phyloP scores from a whole-genome alignment of 2,329 filamentous ascomycete genomes.

The Colletotrichum sidae region DNA sequence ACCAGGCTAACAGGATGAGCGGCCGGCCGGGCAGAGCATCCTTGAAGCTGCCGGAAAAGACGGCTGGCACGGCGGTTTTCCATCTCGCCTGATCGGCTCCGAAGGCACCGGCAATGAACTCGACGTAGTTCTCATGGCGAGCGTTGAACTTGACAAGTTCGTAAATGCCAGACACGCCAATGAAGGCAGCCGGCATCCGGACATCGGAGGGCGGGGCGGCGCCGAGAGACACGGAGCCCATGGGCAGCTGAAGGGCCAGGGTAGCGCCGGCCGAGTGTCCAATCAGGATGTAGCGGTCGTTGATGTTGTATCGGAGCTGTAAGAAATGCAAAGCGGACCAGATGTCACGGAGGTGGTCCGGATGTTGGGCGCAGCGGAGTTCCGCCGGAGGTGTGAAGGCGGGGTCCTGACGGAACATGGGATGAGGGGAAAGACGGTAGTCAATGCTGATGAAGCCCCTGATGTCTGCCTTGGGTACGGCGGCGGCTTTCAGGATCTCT shows the following conservation, averaged over 20 bases:
- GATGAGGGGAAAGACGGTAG: slow-evolving; percentile 69
- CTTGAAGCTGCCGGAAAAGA: slow-evolving; percentile 54
- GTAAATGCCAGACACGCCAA: slow-evolving; percentile 76
- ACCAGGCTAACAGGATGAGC: slow-evolving; percentile 57
- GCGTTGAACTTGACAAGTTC: slow-evolving; percentile 67
- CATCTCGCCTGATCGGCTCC: slow-evolving; percentile 63
- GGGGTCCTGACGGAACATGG: slow-evolving; percentile 54
- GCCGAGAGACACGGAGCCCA: slow-evolving; percentile 51
- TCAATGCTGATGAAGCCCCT: slow-evolving; percentile 73
- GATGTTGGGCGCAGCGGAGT: slow-evolving; percentile 63
- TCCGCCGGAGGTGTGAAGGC: slow-evolving; percentile 38
- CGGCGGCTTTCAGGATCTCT: slow-evolving; percentile 49
- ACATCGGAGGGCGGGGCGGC: slow-evolving; percentile 41
- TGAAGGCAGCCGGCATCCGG: slow-evolving; percentile 61
- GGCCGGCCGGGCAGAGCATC: slow-evolving; percentile 49
- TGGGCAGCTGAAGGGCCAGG: slow-evolving; percentile 70
- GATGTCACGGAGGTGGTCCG: slow-evolving; percentile 70
- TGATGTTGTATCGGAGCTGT: slow-evolving; percentile 57
- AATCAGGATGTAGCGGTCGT: slow-evolving; percentile 64
- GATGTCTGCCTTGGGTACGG: slow-evolving; percentile 51
- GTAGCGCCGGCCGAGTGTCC: slow-evolving; percentile 75
- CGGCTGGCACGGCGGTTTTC: slow-evolving; percentile 66
- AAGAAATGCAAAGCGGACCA: slow-evolving; percentile 62
- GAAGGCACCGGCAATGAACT: slow-evolving; percentile 71
- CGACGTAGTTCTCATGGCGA: slow-evolving; percentile 62